Evolutionary conservation across 306 rosid species (phyloP).

Genomic region (Coriaria nepalensis): DNA sequence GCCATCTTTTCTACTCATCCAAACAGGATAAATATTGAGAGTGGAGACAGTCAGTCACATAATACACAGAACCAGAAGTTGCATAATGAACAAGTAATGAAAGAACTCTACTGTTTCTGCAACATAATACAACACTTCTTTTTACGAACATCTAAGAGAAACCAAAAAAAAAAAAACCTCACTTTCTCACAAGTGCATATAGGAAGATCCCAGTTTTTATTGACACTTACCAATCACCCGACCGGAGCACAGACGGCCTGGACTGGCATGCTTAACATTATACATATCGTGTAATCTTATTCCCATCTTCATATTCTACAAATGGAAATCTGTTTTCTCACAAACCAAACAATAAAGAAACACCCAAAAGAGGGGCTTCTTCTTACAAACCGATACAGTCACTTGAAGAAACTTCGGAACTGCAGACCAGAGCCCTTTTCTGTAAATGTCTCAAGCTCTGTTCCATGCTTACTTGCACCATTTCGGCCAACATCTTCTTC

Average conservation of each 20-base stretch:
- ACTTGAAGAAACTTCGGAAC: conserved; percentile 60
- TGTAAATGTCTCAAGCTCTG: conserved; percentile 91
- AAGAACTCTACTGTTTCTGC: no score
- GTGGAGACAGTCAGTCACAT: no score
- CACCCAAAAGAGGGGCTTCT: conserved; percentile 26
- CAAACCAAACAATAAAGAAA: conserved; percentile 19
- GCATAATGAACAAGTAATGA: no score
- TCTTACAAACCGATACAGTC: no score
- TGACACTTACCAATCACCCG: conserved; percentile 88
- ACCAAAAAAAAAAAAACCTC: no score
- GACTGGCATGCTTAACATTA: conserved; percentile 60
- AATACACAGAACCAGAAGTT: no score
- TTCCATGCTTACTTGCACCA: conserved; percentile 99
- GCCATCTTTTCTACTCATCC: no score
- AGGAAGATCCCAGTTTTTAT: conserved; percentile 29
- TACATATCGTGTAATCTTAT: conserved; percentile 4
- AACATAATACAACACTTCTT: no score
- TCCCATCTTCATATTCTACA: conserved; percentile 10
- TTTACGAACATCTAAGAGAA: no score
- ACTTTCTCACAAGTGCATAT: no score
- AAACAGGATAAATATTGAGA: no score
- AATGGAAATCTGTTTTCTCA: conserved; percentile 27
- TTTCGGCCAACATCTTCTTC: conserved; percentile 91
- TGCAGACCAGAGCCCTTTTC: conserved; percentile 81
- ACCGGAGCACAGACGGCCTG: conserved; percentile 57